Evolutionary conservation across 495 filamentous ascomycete species (phyloP).

Genomic region (Parathielavia hyrcaniae): DNA sequence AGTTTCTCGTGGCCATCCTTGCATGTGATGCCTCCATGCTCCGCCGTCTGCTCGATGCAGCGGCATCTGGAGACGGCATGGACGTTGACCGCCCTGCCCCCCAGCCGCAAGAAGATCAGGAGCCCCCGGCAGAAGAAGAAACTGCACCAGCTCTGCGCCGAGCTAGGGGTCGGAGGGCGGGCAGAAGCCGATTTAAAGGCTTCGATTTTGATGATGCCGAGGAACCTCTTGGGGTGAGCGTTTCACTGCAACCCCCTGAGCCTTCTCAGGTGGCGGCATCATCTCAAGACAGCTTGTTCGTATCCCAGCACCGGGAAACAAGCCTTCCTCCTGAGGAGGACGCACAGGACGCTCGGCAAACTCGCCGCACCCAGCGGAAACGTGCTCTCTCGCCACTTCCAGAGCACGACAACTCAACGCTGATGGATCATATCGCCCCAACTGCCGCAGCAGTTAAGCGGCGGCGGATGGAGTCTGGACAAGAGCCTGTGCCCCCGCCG

Average conservation of each 20-base stretch:
- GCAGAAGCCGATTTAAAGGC: conserved; percentile 63
- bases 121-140: conserved; percentile 11
- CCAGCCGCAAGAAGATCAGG: conserved; percentile 12
- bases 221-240: conserved; percentile 20
- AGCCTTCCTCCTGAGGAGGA: conserved; percentile 24
- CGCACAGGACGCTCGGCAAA: conserved; percentile 12
- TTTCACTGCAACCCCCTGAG: conserved; percentile 4
- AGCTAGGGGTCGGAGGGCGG: conserved; percentile 35
- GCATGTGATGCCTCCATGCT: conserved; percentile 64
- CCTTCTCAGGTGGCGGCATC: conserved; percentile 6
- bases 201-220: conserved; percentile 49
- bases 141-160: conserved; percentile 21
- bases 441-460: conserved; percentile 68
- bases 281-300: conserved; percentile 30
- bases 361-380: conserved; percentile 41
- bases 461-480: conserved; percentile 49
- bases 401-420: conserved; percentile 41
- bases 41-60: conserved; percentile 49
- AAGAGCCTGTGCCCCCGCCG: conserved; percentile 31
- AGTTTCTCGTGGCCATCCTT: conserved; percentile 88
- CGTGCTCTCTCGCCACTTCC: conserved; percentile 33
- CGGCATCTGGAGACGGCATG: conserved; percentile 23
- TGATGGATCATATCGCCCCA: conserved; percentile 61
- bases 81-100: conserved; percentile 29
- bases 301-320: conserved; percentile 31